Percentiles rank a stretch among this genome's conserved stretches.
These are phyloP conservation scores for Cryptococcus sp. DNA, from an alignment of 1,284 basidiomycete genomes.

Conservation along the genomic window DNA sequence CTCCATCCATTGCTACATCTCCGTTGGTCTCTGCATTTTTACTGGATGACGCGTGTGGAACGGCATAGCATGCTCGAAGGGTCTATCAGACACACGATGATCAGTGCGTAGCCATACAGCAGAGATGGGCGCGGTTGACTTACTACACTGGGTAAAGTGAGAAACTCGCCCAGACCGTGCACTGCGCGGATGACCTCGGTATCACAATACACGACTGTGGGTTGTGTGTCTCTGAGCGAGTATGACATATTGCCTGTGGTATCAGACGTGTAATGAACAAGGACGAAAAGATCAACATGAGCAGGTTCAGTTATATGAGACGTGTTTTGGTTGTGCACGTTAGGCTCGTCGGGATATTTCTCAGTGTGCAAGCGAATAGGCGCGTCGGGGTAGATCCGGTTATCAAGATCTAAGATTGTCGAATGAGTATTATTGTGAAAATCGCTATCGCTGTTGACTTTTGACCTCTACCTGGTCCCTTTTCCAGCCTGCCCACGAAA, in stretches of 20 bases:
- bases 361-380: too few relatives aligned
- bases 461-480: too few relatives aligned
- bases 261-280: too few relatives aligned
- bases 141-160: constrained; percentile 38
- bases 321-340: background rate
- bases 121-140: constrained; percentile 3
- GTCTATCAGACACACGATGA: constrained; percentile 19
- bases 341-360: background rate
- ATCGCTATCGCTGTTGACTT: too few relatives aligned
- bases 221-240: constrained; percentile 27
- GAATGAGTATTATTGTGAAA: too few relatives aligned
- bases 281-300: background rate
- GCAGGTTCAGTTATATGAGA: background rate
- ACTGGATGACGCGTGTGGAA: constrained; percentile 22
- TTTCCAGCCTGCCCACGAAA: too few relatives aligned
- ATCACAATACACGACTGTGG: constrained; percentile 45
- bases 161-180: constrained; percentile 40
- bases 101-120: background rate
- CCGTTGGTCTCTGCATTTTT: constrained; percentile 13
- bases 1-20: constrained; percentile 13
- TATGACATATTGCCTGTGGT: constrained; percentile 17
- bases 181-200: constrained; percentile 37
- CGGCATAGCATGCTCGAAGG: constrained; percentile 38
- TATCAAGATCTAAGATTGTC: too few relatives aligned
- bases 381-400: too few relatives aligned